Evolutionary conservation across 2,329 filamentous ascomycete genomes (phyloP), one percentile per base, ranked within the genome.

Genomic region (Colletotrichum lini): DNA sequence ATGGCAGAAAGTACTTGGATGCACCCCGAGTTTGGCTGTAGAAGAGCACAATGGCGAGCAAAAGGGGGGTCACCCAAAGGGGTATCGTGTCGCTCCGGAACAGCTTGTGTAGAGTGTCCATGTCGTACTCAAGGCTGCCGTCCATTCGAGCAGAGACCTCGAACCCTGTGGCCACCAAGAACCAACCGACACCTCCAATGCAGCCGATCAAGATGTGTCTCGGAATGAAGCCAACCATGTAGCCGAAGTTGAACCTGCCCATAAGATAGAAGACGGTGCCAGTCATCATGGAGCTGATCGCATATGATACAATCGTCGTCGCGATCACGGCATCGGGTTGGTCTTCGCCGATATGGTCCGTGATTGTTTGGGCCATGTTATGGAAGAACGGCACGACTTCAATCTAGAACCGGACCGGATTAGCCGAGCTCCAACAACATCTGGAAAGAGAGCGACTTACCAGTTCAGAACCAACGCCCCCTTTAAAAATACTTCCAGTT

Each of bases 351-450:
- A 99, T 91, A 53, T 89, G 86, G 16, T 86, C 85, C 74, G 96
- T 91, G 78, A 98, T 98, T 40, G 93, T 96, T 73, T 92, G 91
- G 0, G 96, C 95, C 96, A 99, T 99, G 78, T 96, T 97, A 83
- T 99, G 96, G 80, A 99, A 98, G 83, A 99, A 99, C 0, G 96
- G 96, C 0, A 99, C 96, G 1, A 98, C 96, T 83, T 99, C 96
- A 75, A 98, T 99, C 90, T 92, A 73, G 9, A 2, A 15, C 42
- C 23, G 12, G 2, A 15, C 42, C 23, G 8, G 23, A 56, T 76
- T 30, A 73, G 59, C 9, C 18, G 60, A 70, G 73, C 52, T 74
- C 5, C 8, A 50, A 50, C 8, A 50, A 50, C 18, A 42, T 16
- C 21, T 21, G 13, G 49, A 26, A 18, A 1, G 21, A 26, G 45